Conservation (phyloP, 768 basidiomycete genomes). For the Strobilomyces dryophilus region DNA sequence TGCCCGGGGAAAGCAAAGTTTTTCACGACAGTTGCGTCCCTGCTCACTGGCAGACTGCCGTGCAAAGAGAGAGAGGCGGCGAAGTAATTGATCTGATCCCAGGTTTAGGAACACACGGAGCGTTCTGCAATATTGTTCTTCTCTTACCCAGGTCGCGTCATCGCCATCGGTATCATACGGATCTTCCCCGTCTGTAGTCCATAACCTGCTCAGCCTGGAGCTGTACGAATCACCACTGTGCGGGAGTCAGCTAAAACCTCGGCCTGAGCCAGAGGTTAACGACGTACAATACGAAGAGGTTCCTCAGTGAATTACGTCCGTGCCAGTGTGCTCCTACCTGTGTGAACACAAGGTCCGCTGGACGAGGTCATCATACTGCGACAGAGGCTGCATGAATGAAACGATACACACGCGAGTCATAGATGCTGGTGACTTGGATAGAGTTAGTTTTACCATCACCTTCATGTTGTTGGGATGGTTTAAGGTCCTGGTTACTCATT, state of each 20-base stretch:
- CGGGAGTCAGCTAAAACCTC: neutral
- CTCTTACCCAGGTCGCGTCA: constrained; percentile 9
- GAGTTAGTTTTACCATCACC: neutral
- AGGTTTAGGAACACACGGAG: neutral
- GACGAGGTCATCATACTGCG: neutral
- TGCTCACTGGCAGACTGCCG: too few relatives aligned
- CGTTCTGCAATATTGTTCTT: neutral
- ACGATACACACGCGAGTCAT: neutral
- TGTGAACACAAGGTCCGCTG: neutral
- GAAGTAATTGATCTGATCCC: constrained; percentile 5
- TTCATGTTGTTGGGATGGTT: neutral
- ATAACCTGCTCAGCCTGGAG: neutral
- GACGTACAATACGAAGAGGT: constrained; percentile 10
- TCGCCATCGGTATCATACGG: neutral
- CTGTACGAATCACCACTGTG: constrained; percentile 12
- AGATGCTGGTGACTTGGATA: neutral
- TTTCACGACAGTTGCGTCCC: neutral
- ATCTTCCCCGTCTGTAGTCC: neutral
- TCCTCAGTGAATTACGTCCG: neutral
- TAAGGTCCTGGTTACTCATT: neutral
- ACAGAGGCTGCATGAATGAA: neutral
- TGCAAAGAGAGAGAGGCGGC: neutral
- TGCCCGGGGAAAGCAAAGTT: constrained; percentile 12
- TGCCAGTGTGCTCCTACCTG: constrained; percentile 2
- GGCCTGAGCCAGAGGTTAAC: neutral